Conservation (phyloP, 805 yeast genomes). For the Candida endomychidarum region DNA sequence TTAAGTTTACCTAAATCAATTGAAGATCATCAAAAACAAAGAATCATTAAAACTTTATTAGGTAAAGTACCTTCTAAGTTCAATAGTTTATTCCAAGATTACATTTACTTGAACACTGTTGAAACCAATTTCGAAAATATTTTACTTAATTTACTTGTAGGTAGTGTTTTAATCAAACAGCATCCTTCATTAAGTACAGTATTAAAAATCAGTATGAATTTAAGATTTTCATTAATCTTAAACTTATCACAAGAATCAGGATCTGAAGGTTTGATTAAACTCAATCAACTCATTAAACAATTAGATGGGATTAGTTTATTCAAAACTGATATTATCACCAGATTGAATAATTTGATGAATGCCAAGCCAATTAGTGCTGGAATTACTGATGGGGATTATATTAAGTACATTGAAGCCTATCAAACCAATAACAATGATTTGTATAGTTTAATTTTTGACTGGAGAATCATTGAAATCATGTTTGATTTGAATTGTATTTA, state of each 20-base stretch:
- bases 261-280: conserved; percentile 19
- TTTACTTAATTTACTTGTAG: conserved; percentile 30
- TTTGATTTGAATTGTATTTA: conserved; percentile 32
- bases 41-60: conserved; percentile 18
- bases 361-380: conserved; percentile 24
- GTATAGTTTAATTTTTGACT: conserved; percentile 29
- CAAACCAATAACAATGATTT: conserved; percentile 22
- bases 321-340: conserved; percentile 23
- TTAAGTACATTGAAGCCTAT: conserved; percentile 31
- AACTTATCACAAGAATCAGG: conserved; percentile 33
- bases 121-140: conserved; percentile 35
- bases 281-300: conserved; percentile 26
- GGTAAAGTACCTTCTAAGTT: conserved; percentile 3
- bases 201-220: conserved; percentile 24
- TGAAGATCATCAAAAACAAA: conserved; percentile 15
- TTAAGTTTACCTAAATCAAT: conserved; percentile 26
- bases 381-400: conserved; percentile 26
- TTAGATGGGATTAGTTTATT: conserved; percentile 34
- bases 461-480: conserved; percentile 38
- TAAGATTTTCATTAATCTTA: conserved; percentile 25
- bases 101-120: conserved; percentile 26
- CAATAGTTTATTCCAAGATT: conserved; percentile 23
- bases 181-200: conserved; percentile 21
- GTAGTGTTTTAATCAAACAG: conserved; percentile 24
- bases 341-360: conserved; percentile 28